phyloP scores from a whole-genome alignment of 495 filamentous ascomycete species.

The Lichenothelia convexa region DNA sequence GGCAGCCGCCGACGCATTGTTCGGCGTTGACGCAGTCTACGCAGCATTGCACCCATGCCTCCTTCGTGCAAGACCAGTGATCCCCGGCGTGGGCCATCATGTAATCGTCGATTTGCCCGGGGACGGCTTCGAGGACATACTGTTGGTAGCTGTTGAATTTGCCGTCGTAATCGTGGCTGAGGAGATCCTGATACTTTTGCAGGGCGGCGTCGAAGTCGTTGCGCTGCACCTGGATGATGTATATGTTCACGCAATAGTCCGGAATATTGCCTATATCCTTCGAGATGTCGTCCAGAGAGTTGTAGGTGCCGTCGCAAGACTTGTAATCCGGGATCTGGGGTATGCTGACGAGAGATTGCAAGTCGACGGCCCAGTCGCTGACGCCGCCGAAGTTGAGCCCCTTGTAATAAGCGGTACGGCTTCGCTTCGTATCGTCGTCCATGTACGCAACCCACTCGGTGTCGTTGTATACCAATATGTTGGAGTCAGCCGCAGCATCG shows the following conservation, averaged over 20 bases:
- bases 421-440: slow-evolving; percentile 15
- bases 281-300: slow-evolving; percentile 3
- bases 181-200: slow-evolving; percentile 5
- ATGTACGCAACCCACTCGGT: slow-evolving; percentile 29
- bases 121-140: slow-evolving; percentile 1
- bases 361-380: slow-evolving; percentile 26
- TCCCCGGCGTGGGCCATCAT: slow-evolving; percentile 5
- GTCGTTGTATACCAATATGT: slow-evolving; percentile 27
- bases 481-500: slow-evolving; percentile 8
- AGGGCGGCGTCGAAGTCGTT: slow-evolving; percentile 1
- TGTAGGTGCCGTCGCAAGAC: slow-evolving; percentile 1
- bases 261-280: slow-evolving; percentile 1
- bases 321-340: slow-evolving; percentile 1
- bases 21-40: slow-evolving; percentile 1
- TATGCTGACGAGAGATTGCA: slow-evolving; percentile 7
- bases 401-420: slow-evolving; percentile 12
- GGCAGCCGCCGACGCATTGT: too few species aligned
- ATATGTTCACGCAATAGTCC: slow-evolving; percentile 2
- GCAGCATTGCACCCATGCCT: slow-evolving; percentile 1
- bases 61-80: slow-evolving; percentile 4
- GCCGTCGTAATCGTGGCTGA: slow-evolving; percentile 4
- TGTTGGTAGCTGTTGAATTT: slow-evolving; percentile 4
- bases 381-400: slow-evolving; percentile 19
- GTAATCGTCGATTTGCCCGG: slow-evolving; percentile 6
- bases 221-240: slow-evolving; percentile 2